Evolutionary conservation across 2,329 filamentous ascomycete species (phyloP), one percentile per base, ranked within the genome.

Genomic region (Immersiporthe knoxdaviesiana): DNA sequence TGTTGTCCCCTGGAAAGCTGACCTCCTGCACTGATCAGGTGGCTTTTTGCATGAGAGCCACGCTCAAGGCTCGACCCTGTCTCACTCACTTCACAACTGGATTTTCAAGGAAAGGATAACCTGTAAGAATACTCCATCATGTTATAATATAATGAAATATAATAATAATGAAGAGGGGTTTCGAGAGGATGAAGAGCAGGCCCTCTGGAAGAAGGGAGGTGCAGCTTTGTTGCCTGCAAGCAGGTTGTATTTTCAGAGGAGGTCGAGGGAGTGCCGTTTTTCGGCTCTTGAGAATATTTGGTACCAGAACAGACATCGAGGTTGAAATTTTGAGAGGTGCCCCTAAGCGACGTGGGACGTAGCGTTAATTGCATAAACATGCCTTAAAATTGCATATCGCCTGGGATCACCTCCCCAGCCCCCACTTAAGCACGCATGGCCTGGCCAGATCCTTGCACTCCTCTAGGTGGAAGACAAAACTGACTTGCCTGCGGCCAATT

Each of bases 311-410:
- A n/a, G 52, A 61, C 5, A n/a, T n/a, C n/a, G 37, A 60, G 52
- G 54, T 63, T 63, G 68, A 69, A 69, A 63, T 63, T 69, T 69
- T 59, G 68, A 30, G 8, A 39, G 50, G 37, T 30, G 39, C 27
- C 12, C 4, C 30, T 67, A 69, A 60, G 11, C 68, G 68, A 59
- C 64, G 64, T 69, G 39, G 18, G 35, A 67, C 52, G 68, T 69
- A 59, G 2, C 21, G 37, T 1, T 61, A 67, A 30, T n/a, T 67
- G 58, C 68, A 69, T 69, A n/a, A 16, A 3, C 1, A 7, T 37
- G 10, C 35, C 32, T 32, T 4, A 8, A 8, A 35, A 35, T 35
- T 8, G 35, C 35, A 35, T 35, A 35, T 8, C 8, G 35, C 8
- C 4, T 8, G 35, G 35, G 4, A 35, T n/a, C n/a, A n/a, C n/a